A percentile compares a stretch with the other conserved stretches of the same genome.
phyloP scores from a whole-genome alignment of 1,139 yeast genomes.

The Spencermartinsiella ligniputridi region DNA sequence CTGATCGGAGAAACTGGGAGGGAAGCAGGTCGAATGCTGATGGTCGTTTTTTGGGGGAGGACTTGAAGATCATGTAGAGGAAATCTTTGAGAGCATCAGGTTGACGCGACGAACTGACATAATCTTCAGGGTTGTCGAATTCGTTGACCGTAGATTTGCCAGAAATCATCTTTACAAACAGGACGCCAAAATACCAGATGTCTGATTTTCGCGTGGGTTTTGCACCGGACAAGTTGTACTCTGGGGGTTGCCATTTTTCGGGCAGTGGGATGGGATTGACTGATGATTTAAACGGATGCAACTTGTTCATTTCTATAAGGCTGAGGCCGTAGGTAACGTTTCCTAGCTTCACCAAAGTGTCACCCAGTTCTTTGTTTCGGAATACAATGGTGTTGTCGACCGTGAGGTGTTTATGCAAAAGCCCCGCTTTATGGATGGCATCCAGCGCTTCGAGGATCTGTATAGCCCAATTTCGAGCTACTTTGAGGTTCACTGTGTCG shows the following conservation, averaged over 20 bases:
- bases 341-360: constrained; percentile 56
- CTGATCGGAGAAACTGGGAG: constrained; percentile 72
- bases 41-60: constrained; percentile 66
- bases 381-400: constrained; percentile 56
- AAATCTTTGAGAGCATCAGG: constrained; percentile 62
- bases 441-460: constrained; percentile 84
- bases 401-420: constrained; percentile 66
- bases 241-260: constrained; percentile 73
- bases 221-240: constrained; percentile 35
- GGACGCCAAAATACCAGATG: constrained; percentile 86
- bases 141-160: constrained; percentile 55
- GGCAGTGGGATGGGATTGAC: constrained; percentile 21
- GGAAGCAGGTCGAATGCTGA: constrained; percentile 83
- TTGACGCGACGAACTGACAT: constrained; percentile 43
- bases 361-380: constrained; percentile 47
- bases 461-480: constrained; percentile 85
- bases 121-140: constrained; percentile 58
- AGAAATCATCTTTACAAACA: constrained; percentile 65
- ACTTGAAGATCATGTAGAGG: constrained; percentile 58
- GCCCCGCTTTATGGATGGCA: constrained; percentile 72
- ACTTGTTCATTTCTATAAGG: constrained; percentile 51
- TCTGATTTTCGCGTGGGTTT: constrained; percentile 74
- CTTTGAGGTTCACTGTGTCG: constrained; percentile 60
- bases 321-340: constrained; percentile 70
- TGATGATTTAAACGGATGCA: constrained; percentile 28